Base-by-base conservation (phyloP, 2,329 filamentous ascomycete species). In the Arthrobotrys sinensis region DNA sequence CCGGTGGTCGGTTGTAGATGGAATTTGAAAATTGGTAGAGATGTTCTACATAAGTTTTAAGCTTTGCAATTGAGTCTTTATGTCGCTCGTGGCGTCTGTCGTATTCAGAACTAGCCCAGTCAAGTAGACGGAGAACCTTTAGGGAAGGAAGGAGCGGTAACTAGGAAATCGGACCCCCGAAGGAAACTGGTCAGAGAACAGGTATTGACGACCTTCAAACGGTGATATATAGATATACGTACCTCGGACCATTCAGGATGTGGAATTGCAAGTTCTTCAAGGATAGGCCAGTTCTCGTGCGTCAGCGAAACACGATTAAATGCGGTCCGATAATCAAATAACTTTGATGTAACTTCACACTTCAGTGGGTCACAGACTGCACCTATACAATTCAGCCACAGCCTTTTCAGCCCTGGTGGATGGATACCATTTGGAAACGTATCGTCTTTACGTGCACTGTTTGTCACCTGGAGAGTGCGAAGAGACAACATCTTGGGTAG, bases 191-290 rank as follows among this genome's bases (percentile, higher is more conserved):
- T n/a, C n/a, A n/a, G n/a, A n/a, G n/a, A n/a, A n/a, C n/a, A n/a
- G n/a, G n/a, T n/a, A 5, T 21, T 21, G 45, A 16, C 11, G 16
- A 21, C n/a, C n/a, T n/a, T n/a, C n/a, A 21, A 1, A 1, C 38
- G 5, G 3, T 3, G 12, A 8, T 21, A 7, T 50, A 1, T 8
- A 8, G 2, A 3, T n/a, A 11, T 6, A 45, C 53, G 10, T 52
- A 63, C 67, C 55, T 52, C 50, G 0, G 34, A 24, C 67, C 67
- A 70, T n/a, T 55, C 67, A 12, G 57, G 55, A n/a, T 71, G 34
- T 10, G 46, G 34, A 24, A 71, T 46, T 4, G 67, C 67, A 34
- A 71, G 67, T 24, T 71, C 55, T 46, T 71, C 67, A 1, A 71
- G 46, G 3, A 53, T 6, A 1, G 55, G 55, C 67, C 67, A 71